Base-by-base conservation (phyloP, 768 basidiomycete genomes). In the Kwoniella sp. region DNA sequence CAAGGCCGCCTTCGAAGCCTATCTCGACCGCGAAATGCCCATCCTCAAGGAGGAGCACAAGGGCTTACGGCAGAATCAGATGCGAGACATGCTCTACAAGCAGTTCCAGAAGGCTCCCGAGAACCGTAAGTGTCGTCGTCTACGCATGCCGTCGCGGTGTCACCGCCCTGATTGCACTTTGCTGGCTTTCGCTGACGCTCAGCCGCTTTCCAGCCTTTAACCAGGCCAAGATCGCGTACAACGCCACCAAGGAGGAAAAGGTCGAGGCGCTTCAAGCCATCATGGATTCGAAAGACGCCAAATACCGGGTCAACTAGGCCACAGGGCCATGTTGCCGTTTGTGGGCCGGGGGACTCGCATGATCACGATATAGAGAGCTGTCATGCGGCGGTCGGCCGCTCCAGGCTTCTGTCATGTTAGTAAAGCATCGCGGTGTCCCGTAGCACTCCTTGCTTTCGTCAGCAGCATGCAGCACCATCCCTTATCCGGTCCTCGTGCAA, bases 91-190 rank as follows among this genome's bases (percentile, higher is more conserved):
- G 42, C 76, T 95, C 41, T 85, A 82, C 81, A 95, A 93, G 76
- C 84, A 89, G 73, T 96, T 96, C 83, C 88, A 95, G 74, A 96
- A 95, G 74, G 85, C 88, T 1, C 88, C 90, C 0, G 91, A 95
- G 57, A 95, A 95, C 88, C 91, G 90, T 92, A 76, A 69, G 86
- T 74, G 1, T 23, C 37, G 38, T 26, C 9, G n/a, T n/a, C n/a
- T n/a, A n/a, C n/a, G n/a, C n/a, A n/a, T 19, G 3, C 12, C 23
- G 37, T 38, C 5, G 7, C 34, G 7, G 11, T 28, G 27, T 29
- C 22, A 9, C 29, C 3, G 32, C 32, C 20, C 20, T 23, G 8
- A 9, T 11, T 27, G 22, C 19, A 27, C 27, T 14, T 11, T 11
- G 15, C 27, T 44, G 28, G 8, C 14, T 45, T 23, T 7, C 33